These are phyloP conservation scores for Epichloe elymi DNA, from an alignment of 2,329 filamentous ascomycete genomes.

Conservation along the genomic window DNA sequence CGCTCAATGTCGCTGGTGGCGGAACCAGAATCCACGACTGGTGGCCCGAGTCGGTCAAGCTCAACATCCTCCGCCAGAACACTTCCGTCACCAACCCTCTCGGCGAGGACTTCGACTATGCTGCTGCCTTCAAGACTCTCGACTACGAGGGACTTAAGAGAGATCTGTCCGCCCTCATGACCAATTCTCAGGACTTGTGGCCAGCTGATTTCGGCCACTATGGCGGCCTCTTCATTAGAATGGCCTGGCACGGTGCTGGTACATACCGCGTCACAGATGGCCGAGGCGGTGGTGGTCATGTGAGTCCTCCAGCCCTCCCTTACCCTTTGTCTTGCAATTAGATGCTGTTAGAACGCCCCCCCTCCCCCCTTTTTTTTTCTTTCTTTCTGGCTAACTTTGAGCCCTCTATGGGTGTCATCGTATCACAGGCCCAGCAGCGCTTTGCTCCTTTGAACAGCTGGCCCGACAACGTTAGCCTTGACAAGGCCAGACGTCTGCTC, in stretches of 20 bases:
- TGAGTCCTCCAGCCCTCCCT: constrained; percentile 7
- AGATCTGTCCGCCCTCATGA: constrained; percentile 59
- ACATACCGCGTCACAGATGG: constrained; percentile 67
- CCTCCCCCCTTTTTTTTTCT: no score
- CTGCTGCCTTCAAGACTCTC: constrained; percentile 56
- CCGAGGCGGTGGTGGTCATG: constrained; percentile 57
- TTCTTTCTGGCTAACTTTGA: not conserved
- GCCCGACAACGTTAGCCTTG: constrained; percentile 66
- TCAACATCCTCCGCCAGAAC: constrained; percentile 65
- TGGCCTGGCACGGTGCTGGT: constrained; percentile 71
- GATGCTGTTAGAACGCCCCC: no score
- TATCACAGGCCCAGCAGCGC: constrained; percentile 50
- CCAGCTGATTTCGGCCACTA: constrained; percentile 74
- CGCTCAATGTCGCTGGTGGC: constrained; percentile 37
- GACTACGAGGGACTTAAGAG: constrained; percentile 52
- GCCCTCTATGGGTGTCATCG: not conserved
- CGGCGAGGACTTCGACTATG: constrained; percentile 57
- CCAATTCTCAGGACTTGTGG: constrained; percentile 70
- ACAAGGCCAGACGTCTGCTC: constrained; percentile 68
- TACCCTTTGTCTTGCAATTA: no score
- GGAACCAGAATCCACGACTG: constrained; percentile 59
- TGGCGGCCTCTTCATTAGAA: constrained; percentile 65
- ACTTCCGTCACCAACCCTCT: constrained; percentile 49
- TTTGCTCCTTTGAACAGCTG: constrained; percentile 71
- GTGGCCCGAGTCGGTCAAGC: constrained; percentile 57